phyloP scores from a whole-genome alignment of 2,329 filamentous ascomycete genomes.

The Drechmeria coniospora region DNA sequence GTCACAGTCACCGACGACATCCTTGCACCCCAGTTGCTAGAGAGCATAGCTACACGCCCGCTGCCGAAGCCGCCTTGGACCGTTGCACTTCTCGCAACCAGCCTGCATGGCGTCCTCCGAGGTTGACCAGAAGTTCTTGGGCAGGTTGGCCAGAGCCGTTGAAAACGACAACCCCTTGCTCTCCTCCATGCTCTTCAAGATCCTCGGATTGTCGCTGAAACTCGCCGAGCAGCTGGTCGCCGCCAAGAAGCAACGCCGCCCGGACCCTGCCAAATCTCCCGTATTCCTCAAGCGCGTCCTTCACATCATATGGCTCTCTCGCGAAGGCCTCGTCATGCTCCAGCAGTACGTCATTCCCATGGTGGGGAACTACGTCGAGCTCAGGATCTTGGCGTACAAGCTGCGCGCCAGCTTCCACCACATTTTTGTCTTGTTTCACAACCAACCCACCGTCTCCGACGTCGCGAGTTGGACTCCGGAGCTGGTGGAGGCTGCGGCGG shows the following conservation, averaged over 20 bases:
- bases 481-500: conserved; percentile 19
- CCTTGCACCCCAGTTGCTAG: too few species aligned
- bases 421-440: conserved; percentile 92
- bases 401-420: conserved; percentile 90
- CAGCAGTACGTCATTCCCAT: conserved; percentile 79
- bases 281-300: conserved; percentile 67
- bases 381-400: conserved; percentile 83
- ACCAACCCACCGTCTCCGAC: conserved; percentile 61
- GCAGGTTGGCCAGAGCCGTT: conserved; percentile 69
- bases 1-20: too few species aligned
- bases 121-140: conserved; percentile 94
- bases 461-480: conserved; percentile 38
- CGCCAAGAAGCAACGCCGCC: conserved; percentile 66
- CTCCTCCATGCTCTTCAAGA: conserved; percentile 72
- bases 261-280: conserved; percentile 66
- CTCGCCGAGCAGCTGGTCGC: conserved; percentile 70
- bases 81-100: neutral
- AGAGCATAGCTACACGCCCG: too few species aligned
- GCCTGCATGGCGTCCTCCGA: conserved; percentile 79
- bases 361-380: conserved; percentile 62
- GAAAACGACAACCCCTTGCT: conserved; percentile 65
- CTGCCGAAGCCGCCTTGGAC: conserved; percentile 1
- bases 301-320: conserved; percentile 89
- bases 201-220: conserved; percentile 79
- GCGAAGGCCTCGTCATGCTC: conserved; percentile 77